Percentiles rank a stretch among this genome's conserved stretches.
Evolutionary conservation across 805 yeast species (phyloP).

Genomic region (Wickerhamiella cacticola): DNA sequence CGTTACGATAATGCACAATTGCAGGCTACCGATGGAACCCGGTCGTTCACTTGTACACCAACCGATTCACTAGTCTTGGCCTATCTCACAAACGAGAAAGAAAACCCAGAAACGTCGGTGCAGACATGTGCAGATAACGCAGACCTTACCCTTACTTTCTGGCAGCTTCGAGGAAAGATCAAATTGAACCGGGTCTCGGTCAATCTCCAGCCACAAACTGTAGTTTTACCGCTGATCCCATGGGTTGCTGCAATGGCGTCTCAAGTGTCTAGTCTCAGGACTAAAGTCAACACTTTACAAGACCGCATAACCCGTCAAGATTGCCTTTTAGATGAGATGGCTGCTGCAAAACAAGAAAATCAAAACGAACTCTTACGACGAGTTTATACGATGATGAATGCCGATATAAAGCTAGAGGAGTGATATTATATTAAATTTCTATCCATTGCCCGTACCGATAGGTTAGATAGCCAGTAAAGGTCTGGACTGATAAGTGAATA

Average conservation of each 20-base stretch:
- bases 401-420: conserved; percentile 1
- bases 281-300: not conserved
- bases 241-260: not conserved
- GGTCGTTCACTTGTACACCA: not conserved
- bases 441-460: not conserved
- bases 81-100: not conserved
- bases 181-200: not conserved
- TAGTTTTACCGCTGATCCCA: not conserved
- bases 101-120: not conserved
- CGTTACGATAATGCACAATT: not conserved
- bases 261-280: not conserved
- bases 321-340: conserved; percentile 13
- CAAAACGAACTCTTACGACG: conserved; percentile 15
- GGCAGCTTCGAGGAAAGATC: conserved; percentile 1
- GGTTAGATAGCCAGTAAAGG: not conserved
- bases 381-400: conserved; percentile 11
- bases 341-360: conserved; percentile 16
- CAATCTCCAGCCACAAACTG: not conserved
- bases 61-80: not conserved
- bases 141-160: conserved; percentile 5
- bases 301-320: conserved; percentile 5
- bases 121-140: not conserved
- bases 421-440: not conserved
- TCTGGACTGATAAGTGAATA: too few species aligned
- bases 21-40: conserved; percentile 1